Conservation (phyloP, 176 grass and related monocot species). For the Leersia perrieri region DNA sequence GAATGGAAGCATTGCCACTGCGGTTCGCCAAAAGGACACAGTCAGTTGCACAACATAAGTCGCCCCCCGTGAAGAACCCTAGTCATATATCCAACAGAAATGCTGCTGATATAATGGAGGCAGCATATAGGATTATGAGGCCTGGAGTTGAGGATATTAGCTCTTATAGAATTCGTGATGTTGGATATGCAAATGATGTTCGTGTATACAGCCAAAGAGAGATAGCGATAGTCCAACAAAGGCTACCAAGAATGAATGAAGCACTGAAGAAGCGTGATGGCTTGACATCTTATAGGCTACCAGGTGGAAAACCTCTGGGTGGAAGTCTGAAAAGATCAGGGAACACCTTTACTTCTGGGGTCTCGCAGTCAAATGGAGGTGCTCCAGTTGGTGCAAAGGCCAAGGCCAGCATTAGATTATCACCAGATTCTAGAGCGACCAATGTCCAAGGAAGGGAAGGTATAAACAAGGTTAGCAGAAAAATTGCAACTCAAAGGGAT, state of each 20-base stretch:
- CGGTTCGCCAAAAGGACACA: slow-evolving; percentile 57
- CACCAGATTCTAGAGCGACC: slow-evolving; percentile 31
- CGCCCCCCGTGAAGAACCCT: slow-evolving; percentile 58
- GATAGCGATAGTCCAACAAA: slow-evolving; percentile 32
- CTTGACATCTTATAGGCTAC: slow-evolving; percentile 19
- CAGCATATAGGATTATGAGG: slow-evolving; percentile 66
- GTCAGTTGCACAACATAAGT: slow-evolving; percentile 52
- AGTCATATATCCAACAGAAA: slow-evolving; percentile 55
- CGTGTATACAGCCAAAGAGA: slow-evolving; percentile 48
- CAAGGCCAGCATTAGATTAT: slow-evolving; percentile 28
- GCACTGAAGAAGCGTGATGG: slow-evolving; percentile 21
- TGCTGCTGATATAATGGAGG: slow-evolving; percentile 84
- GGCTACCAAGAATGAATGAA: slow-evolving; percentile 46
- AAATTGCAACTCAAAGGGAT: slow-evolving; percentile 25
- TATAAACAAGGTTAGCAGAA: slow-evolving; percentile 36
- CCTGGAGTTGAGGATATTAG: slow-evolving; percentile 40
- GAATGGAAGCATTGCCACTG: slow-evolving; percentile 66
- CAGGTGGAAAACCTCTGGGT: slow-evolving; percentile 40
- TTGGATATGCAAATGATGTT: slow-evolving; percentile 29
- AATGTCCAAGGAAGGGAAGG: slow-evolving; percentile 50
- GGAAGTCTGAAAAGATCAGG: slow-evolving; percentile 30
- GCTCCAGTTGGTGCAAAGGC: slow-evolving; percentile 49
- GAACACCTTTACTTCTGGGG: slow-evolving; percentile 29
- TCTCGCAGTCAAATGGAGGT: slow-evolving; percentile 31
- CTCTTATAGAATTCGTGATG: slow-evolving; percentile 32